These are phyloP conservation scores for Fusarium austroafricanum DNA, from an alignment of 2,329 filamentous ascomycete genomes.

Conservation along the genomic window DNA sequence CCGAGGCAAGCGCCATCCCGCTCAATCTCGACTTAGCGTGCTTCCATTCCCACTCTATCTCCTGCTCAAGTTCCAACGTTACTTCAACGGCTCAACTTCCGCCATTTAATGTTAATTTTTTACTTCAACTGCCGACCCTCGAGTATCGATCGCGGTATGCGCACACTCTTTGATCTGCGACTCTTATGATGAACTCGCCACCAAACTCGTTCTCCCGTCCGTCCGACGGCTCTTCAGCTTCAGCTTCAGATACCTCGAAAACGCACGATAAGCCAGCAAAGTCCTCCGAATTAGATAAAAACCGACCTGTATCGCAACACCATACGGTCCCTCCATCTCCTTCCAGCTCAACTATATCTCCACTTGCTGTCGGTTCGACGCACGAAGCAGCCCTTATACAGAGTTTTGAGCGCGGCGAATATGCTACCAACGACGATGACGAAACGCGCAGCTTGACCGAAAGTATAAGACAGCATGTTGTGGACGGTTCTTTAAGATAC, in stretches of 20 bases:
- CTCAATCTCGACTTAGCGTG: slow-evolving; percentile 23
- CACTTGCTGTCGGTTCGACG: slow-evolving; percentile 49
- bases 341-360: slow-evolving; percentile 42
- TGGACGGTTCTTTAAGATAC: slow-evolving; percentile 56
- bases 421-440: slow-evolving; percentile 43
- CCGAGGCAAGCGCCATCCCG: slow-evolving; percentile 17
- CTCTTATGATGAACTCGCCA: slow-evolving; percentile 43
- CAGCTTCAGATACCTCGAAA: not conserved
- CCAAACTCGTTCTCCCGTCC: slow-evolving; percentile 37
- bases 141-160: slow-evolving; percentile 11
- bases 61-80: not conserved
- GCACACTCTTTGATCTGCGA: slow-evolving; percentile 5
- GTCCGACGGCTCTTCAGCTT: not conserved
- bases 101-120: not conserved
- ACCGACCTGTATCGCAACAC: not conserved
- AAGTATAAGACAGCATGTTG: slow-evolving; percentile 57
- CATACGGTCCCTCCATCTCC: slow-evolving; percentile 45
- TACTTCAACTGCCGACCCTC: not conserved
- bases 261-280: not conserved
- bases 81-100: not conserved
- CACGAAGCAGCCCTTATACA: slow-evolving; percentile 48
- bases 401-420: slow-evolving; percentile 51
- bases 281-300: not conserved
- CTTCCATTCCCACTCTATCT: slow-evolving; percentile 20
- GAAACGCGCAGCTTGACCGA: slow-evolving; percentile 57